A percentile compares a stretch with the other conserved stretches of the same genome.
Evolutionary conservation across 176 grass and related monocot genomes (phyloP).

Genomic region (Dendrocalamus sinicus): DNA sequence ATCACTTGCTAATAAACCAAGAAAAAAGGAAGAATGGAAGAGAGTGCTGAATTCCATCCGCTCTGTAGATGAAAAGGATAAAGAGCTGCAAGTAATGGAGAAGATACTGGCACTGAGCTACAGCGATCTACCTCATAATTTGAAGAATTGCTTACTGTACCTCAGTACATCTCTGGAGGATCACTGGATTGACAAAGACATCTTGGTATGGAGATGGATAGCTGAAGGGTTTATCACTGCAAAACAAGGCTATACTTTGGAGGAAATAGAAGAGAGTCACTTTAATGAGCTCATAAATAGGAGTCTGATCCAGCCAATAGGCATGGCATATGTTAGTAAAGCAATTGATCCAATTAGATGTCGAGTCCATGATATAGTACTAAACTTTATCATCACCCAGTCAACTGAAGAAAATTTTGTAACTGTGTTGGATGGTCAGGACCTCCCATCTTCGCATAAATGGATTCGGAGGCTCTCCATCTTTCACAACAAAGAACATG

Average conservation of each 20-base stretch:
- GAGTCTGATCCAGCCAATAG: neutral
- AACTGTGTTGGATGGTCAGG: neutral
- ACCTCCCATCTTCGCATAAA: neutral
- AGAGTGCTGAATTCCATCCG: neutral
- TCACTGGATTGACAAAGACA: neutral
- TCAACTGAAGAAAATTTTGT: slow-evolving; percentile 22
- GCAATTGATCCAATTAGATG: too few species aligned
- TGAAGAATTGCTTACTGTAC: slow-evolving; percentile 21
- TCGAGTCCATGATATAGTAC: slow-evolving; percentile 39
- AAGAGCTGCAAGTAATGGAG: neutral
- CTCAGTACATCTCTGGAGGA: neutral
- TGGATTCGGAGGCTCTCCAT: neutral
- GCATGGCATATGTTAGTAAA: neutral
- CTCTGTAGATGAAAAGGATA: neutral
- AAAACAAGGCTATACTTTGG: slow-evolving; percentile 1
- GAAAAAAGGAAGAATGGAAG: neutral
- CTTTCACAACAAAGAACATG: neutral
- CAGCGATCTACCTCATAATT: neutral
- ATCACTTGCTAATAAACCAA: too few species aligned
- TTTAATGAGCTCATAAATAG: slow-evolving; percentile 32
- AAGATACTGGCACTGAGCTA: neutral
- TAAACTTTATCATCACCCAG: neutral
- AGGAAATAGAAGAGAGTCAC: slow-evolving; percentile 6
- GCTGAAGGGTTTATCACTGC: neutral
- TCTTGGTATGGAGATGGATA: neutral